Base-by-base conservation (phyloP, 805 yeast genomes). In the Limtongia smithiae region DNA sequence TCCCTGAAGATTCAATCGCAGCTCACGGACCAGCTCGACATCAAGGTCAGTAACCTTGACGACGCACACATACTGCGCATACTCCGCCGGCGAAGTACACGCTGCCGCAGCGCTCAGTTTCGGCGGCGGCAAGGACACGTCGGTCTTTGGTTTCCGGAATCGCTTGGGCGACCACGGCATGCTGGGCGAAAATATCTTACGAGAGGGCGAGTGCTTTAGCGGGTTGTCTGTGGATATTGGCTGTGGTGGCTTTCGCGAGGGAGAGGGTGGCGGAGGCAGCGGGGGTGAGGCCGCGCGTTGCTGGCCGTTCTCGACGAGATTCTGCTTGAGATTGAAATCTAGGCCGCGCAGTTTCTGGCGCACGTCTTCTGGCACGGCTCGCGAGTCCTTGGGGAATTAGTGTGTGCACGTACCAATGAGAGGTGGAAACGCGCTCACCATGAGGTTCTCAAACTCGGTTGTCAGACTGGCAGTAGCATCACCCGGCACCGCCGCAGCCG, bases 41-140 rank as follows among this genome's bases (percentile, higher is more conserved):
- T 24, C n/a, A n/a, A 50, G 3, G 18, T 36, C 47, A 20, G 27
- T 4, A 20, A 21, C 20, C 3, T 7, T 14, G 6, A 15, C 28
- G 12, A n/a, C 17, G n/a, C 15, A n/a, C 18, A 44, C n/a, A 71
- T 45, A 45, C 21, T 24, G 31, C 14, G 28, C 45, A 36, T 25
- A 47, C 6, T 41, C 48, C 3, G n/a, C n/a, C n/a, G n/a, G n/a
- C n/a, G n/a, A n/a, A n/a, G n/a, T n/a, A n/a, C n/a, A n/a, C n/a
- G n/a, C n/a, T n/a, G n/a, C n/a, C n/a, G n/a, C n/a, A n/a, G n/a
- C n/a, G n/a, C n/a, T n/a, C n/a, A n/a, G 33, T n/a, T 12, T 30
- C 33, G 33, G 12, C 33, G n/a, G 33, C 33, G n/a, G 33, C 33
- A 12, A 30, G 33, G 12, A 30, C 12, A 30, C 33, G 12, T 30